These are phyloP conservation scores for Mimosa pudica DNA, from an alignment of 306 rosid genomes.

Conservation along the genomic window DNA sequence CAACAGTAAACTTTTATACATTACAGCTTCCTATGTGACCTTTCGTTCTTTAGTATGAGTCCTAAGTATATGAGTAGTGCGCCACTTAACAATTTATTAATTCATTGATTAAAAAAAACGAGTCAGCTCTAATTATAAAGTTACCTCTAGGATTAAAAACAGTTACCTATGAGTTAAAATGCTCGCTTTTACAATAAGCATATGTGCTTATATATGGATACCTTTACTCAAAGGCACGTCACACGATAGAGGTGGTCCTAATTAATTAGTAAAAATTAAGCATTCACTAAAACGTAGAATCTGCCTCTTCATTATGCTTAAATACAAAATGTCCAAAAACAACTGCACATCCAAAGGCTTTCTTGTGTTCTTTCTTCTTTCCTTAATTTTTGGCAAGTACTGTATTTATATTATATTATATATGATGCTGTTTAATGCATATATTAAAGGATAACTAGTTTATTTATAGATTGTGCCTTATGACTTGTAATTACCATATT, in stretches of 20 bases:
- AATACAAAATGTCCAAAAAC: background rate
- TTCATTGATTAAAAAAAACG: background rate
- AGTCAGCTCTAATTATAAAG: background rate
- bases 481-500: background rate
- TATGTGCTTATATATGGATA: background rate
- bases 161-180: slow-evolving; percentile 4
- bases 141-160: background rate
- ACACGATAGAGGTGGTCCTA: background rate
- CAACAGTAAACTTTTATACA: background rate
- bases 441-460: background rate
- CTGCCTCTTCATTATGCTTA: background rate
- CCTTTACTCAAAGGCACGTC: background rate
- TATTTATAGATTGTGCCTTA: background rate
- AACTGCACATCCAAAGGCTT: background rate
- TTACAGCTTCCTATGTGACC: background rate
- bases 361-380: background rate
- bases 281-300: background rate
- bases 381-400: background rate
- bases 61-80: background rate
- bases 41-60: background rate
- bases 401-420: background rate
- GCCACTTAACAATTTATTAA: background rate
- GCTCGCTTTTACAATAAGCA: background rate
- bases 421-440: background rate
- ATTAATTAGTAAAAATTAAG: background rate